These are phyloP conservation scores for Phaseolus lunatus DNA, from an alignment of 306 rosid genomes.

Conservation along the genomic window DNA sequence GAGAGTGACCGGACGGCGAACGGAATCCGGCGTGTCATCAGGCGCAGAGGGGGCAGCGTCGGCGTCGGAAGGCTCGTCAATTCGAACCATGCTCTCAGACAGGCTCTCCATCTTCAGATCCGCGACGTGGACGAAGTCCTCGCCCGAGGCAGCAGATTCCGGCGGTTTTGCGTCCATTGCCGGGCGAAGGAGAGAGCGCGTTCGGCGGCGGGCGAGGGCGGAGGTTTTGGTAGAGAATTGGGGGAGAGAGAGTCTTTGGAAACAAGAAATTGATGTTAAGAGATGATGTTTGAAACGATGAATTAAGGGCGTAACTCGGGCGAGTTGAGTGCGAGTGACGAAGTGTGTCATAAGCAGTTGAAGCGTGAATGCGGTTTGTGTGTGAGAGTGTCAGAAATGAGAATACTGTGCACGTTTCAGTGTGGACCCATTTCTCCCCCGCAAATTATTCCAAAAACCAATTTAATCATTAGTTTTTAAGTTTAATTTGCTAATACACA, in stretches of 20 bases:
- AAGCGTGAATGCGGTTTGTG: background rate
- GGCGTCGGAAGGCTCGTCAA: slow-evolving; percentile 57
- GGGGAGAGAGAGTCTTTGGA: slow-evolving; percentile 26
- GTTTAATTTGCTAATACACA: too few relatives aligned
- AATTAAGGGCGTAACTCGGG: slow-evolving; percentile 45
- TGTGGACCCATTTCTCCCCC: background rate
- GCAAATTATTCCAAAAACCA: background rate
- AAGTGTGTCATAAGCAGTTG: slow-evolving; percentile 52
- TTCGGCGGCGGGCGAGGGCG: slow-evolving; percentile 29
- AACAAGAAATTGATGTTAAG: background rate
- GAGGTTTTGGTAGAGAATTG: slow-evolving; percentile 45
- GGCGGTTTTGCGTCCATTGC: slow-evolving; percentile 66
- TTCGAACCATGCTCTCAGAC: slow-evolving; percentile 75
- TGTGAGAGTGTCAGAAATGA: background rate
- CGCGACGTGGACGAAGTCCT: slow-evolving; percentile 78
- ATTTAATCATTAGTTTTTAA: too few relatives aligned
- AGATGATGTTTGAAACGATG: slow-evolving; percentile 27
- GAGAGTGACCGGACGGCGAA: slow-evolving; percentile 52
- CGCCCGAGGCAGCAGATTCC: slow-evolving; percentile 51
- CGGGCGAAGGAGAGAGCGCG: slow-evolving; percentile 27
- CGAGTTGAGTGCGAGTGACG: slow-evolving; percentile 56
- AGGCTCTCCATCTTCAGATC: slow-evolving; percentile 67
- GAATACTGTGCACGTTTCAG: background rate
- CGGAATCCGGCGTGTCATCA: slow-evolving; percentile 44
- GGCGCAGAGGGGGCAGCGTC: slow-evolving; percentile 14